A percentile compares a stretch with the other conserved stretches of the same genome.
These are phyloP conservation scores for Sporisorium scitamineum DNA, from an alignment of 1,284 basidiomycete genomes.

Conservation along the genomic window DNA sequence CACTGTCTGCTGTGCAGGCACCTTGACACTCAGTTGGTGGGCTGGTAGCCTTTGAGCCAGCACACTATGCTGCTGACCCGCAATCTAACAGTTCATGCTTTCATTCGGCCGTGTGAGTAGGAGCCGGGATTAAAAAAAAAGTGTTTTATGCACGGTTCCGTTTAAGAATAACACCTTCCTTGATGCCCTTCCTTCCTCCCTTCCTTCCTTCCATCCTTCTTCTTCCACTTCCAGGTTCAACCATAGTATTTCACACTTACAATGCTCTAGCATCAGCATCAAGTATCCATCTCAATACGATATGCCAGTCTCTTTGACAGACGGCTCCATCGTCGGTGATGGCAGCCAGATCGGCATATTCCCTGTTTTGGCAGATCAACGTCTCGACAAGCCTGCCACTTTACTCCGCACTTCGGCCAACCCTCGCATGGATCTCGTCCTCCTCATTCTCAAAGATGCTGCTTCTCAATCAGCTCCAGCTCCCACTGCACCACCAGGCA, in stretches of 20 bases:
- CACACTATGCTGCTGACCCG: too few species aligned
- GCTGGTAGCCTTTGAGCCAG: too few species aligned
- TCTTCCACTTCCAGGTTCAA: not conserved
- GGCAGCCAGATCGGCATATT: slow-evolving; percentile 45
- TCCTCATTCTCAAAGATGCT: slow-evolving; percentile 42
- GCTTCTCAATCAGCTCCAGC: slow-evolving; percentile 12
- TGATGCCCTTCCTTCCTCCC: too few species aligned
- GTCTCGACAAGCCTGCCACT: slow-evolving; percentile 29
- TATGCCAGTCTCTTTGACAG: slow-evolving; percentile 28
- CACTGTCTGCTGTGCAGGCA: too few species aligned
- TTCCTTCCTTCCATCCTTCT: not conserved
- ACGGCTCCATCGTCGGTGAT: slow-evolving; percentile 40
- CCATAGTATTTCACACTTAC: not conserved
- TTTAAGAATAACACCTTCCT: not conserved
- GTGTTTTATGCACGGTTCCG: slow-evolving; percentile 6
- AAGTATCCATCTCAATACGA: not conserved
- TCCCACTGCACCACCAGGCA: slow-evolving; percentile 28
- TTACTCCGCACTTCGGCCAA: slow-evolving; percentile 42
- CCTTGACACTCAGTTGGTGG: not conserved
- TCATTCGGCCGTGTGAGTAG: too few species aligned
- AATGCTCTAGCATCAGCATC: slow-evolving; percentile 2
- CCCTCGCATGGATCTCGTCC: slow-evolving; percentile 54
- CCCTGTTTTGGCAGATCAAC: slow-evolving; percentile 36
- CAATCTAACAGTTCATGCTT: too few species aligned
- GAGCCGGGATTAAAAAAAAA: too few species aligned